Evolutionary conservation across 2,329 filamentous ascomycete genomes (phyloP).

Genomic region (Diplodia mutila): DNA sequence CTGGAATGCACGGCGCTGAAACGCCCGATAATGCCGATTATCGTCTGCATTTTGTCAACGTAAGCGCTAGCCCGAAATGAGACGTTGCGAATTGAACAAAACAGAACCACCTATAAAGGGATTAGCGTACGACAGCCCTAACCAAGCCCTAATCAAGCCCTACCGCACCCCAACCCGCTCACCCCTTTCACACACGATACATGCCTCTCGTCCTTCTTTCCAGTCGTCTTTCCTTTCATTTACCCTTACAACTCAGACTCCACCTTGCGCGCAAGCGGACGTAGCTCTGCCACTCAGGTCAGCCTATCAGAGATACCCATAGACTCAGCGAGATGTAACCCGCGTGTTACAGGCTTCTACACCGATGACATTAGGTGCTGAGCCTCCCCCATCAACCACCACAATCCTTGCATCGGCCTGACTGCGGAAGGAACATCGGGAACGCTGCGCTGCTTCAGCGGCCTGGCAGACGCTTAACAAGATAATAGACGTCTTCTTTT

Average conservation of each 20-base stretch:
- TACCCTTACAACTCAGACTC: background rate
- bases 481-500: background rate
- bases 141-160: too few species aligned
- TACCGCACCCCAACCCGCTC: background rate
- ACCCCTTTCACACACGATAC: background rate
- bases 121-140: background rate
- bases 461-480: background rate
- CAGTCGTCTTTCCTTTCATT: background rate
- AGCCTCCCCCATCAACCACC: too few species aligned
- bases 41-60: background rate
- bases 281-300: background rate
- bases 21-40: too few species aligned
- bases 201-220: background rate
- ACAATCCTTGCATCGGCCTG: background rate
- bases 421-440: background rate
- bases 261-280: background rate
- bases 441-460: too few species aligned
- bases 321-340: background rate
- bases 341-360: too few species aligned
- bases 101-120: background rate
- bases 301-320: background rate
- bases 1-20: background rate
- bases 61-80: background rate
- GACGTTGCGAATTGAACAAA: background rate
- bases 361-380: too few species aligned